Evolutionary conservation across 2,329 filamentous ascomycete genomes (phyloP).

Genomic region (Leptographium lundbergii): DNA sequence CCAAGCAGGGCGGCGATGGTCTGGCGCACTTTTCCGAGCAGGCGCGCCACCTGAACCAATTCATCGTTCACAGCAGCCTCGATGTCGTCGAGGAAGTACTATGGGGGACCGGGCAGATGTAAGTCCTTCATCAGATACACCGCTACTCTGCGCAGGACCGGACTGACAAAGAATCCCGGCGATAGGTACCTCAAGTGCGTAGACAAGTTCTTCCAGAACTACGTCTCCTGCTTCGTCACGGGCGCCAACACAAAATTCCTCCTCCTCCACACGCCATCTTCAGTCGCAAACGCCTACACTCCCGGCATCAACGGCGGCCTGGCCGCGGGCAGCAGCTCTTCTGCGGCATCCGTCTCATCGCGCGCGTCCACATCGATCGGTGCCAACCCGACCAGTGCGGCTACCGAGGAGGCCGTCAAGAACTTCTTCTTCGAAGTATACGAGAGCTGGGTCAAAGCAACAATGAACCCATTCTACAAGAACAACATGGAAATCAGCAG

Average conservation of each 20-base stretch:
- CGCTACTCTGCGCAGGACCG: not conserved
- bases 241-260: conserved; percentile 89
- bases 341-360: conserved; percentile 27
- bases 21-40: conserved; percentile 78
- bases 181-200: conserved; percentile 87
- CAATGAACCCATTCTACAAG: conserved; percentile 93
- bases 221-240: conserved; percentile 90
- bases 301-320: conserved; percentile 13
- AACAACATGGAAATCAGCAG: conserved; percentile 77
- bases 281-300: conserved; percentile 8
- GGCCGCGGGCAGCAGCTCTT: not conserved
- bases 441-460: conserved; percentile 90
- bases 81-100: conserved; percentile 95
- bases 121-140: conserved; percentile 16
- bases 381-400: conserved; percentile 74
- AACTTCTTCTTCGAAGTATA: conserved; percentile 94
- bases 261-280: conserved; percentile 68
- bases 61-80: conserved; percentile 85
- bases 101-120: conserved; percentile 82
- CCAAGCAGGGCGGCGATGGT: conserved; percentile 90
- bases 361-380: conserved; percentile 58
- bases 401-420: conserved; percentile 89
- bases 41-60: conserved; percentile 89
- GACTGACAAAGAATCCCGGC: too few relatives aligned
- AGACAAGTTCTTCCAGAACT: conserved; percentile 93